Conservation (phyloP, 2,329 filamentous ascomycete species). For the Penicillium vulpinum region DNA sequence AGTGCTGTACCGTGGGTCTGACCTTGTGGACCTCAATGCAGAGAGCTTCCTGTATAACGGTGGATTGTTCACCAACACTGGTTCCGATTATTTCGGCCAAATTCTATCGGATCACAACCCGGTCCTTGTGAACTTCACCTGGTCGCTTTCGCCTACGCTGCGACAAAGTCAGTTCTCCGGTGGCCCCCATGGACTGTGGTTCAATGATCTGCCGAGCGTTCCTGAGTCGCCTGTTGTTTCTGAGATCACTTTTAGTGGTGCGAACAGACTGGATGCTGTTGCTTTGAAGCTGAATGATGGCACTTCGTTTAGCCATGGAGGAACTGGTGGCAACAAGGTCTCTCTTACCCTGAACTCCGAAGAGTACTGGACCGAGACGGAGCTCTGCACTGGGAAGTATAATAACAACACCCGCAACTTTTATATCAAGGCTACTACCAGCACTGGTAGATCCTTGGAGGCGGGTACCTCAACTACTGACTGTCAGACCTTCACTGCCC, state of each 20-base stretch:
- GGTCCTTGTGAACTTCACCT: constrained; percentile 38
- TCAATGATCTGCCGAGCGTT: constrained; percentile 54
- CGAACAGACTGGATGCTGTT: constrained; percentile 53
- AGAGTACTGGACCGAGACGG: constrained; percentile 53
- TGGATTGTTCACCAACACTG: constrained; percentile 59
- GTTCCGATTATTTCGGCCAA: constrained; percentile 35
- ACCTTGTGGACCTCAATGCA: constrained; percentile 55
- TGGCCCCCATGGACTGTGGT: constrained; percentile 47
- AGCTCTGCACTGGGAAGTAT: constrained; percentile 54
- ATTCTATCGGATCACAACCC: constrained; percentile 66
- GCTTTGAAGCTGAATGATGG: constrained; percentile 52
- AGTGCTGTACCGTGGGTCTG: constrained; percentile 48
- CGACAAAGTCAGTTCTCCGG: constrained; percentile 36
- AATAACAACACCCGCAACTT: constrained; percentile 54
- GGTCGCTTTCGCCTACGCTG: constrained; percentile 53
- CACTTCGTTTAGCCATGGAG: constrained; percentile 54
- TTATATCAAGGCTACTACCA: constrained; percentile 57
- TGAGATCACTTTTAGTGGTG: constrained; percentile 48
- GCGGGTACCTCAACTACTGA: constrained; percentile 50
- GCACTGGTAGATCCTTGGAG: constrained; percentile 47
- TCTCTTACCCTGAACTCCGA: constrained; percentile 47
- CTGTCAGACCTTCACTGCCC: constrained; percentile 51
- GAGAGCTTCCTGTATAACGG: constrained; percentile 52
- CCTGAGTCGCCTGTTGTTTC: constrained; percentile 33
- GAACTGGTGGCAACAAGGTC: constrained; percentile 49